These are phyloP conservation scores for Sphagnum fallax DNA, from an alignment of 228 moss, liverwort and hornwort species.

Conservation along the genomic window DNA sequence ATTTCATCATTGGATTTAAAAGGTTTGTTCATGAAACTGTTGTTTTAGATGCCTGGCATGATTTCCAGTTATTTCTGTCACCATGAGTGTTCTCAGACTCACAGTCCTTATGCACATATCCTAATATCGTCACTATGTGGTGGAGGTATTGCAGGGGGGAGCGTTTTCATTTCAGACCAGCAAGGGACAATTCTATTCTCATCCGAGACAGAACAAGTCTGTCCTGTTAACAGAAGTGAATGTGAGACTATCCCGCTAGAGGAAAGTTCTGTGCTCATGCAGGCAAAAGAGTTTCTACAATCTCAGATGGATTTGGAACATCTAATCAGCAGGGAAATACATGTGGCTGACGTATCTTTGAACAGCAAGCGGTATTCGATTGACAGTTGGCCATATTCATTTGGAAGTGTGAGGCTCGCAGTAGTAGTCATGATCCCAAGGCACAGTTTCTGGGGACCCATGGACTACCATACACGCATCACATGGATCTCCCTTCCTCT, in stretches of 20 bases:
- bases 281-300: conserved; percentile 37
- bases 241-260: conserved; percentile 32
- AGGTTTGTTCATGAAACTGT: conserved; percentile 14
- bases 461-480: conserved; percentile 49
- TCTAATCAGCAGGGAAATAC: conserved; percentile 36
- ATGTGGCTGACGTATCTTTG: conserved; percentile 39
- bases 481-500: conserved; percentile 50
- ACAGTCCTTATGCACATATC: too few species aligned
- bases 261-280: conserved; percentile 26
- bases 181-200: conserved; percentile 56
- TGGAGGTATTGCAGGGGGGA: conserved; percentile 48
- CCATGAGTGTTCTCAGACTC: too few species aligned
- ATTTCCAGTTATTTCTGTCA: too few species aligned
- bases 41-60: too few species aligned
- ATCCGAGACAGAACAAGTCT: conserved; percentile 40
- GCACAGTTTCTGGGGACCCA: conserved; percentile 53
- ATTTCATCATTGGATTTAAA: conserved; percentile 46
- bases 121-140: too few species aligned
- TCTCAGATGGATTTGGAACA: conserved; percentile 37
- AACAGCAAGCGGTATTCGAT: conserved; percentile 45
- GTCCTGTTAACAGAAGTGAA: conserved; percentile 11
- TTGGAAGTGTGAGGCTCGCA: conserved; percentile 53
- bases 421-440: conserved; percentile 67
- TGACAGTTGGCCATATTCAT: conserved; percentile 56
- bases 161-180: conserved; percentile 60